phyloP scores from a whole-genome alignment of 1,284 basidiomycete species.

The Volvariella volvacea region DNA sequence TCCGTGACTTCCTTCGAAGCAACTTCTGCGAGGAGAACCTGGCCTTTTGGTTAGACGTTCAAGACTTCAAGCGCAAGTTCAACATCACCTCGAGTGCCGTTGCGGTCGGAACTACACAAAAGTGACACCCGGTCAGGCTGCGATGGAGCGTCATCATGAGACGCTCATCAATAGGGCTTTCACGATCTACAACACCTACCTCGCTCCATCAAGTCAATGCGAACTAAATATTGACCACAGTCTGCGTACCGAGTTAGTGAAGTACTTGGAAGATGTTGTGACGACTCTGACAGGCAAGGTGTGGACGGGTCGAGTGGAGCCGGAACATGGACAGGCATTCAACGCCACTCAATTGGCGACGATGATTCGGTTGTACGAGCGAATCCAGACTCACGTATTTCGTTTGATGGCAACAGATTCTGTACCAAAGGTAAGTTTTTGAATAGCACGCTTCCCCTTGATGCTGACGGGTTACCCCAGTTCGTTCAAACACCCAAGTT shows the following conservation, averaged over 20 bases:
- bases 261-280: slow-evolving; percentile 87
- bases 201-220: slow-evolving; percentile 90
- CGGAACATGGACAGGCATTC: slow-evolving; percentile 70
- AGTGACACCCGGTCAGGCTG: slow-evolving; percentile 66
- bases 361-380: slow-evolving; percentile 90
- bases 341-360: slow-evolving; percentile 94
- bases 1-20: slow-evolving; percentile 89
- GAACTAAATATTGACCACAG: slow-evolving; percentile 99
- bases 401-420: slow-evolving; percentile 97
- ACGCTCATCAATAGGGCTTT: slow-evolving; percentile 92
- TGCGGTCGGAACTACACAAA: slow-evolving; percentile 43
- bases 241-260: slow-evolving; percentile 88
- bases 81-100: slow-evolving; percentile 90
- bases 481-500: slow-evolving; percentile 82
- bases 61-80: slow-evolving; percentile 96
- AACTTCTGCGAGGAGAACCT: slow-evolving; percentile 99
- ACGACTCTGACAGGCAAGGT: slow-evolving; percentile 68
- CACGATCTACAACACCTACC: slow-evolving; percentile 90
- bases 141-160: slow-evolving; percentile 98
- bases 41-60: slow-evolving; percentile 94
- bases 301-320: slow-evolving; percentile 73
- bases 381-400: slow-evolving; percentile 96
- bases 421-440: slow-evolving; percentile 74
- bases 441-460: slow-evolving; percentile 4
- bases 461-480: slow-evolving; percentile 28